Conservation (phyloP, 225 moss, liverwort and hornwort genomes). For the Pleurozium schreberi region DNA sequence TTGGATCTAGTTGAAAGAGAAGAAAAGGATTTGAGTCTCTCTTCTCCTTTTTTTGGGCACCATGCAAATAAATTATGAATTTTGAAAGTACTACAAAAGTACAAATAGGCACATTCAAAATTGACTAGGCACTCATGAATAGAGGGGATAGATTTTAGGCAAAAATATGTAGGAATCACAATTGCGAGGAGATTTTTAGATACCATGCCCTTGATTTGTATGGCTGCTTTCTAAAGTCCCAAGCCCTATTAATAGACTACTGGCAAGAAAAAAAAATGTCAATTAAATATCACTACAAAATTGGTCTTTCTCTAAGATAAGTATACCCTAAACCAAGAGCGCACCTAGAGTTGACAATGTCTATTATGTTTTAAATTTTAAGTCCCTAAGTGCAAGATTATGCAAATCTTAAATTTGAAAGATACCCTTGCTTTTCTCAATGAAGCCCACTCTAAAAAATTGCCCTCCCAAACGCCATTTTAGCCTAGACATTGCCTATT, state of each 20-base stretch:
- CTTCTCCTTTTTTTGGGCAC: neutral
- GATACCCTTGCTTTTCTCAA: fast-evolving
- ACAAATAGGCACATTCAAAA: neutral
- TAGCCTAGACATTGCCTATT: too few species aligned
- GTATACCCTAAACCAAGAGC: too few species aligned
- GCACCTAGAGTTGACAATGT: too few species aligned
- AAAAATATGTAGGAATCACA: neutral
- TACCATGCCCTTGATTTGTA: neutral
- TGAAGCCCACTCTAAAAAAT: neutral
- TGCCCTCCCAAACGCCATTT: too few species aligned
- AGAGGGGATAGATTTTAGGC: too few species aligned
- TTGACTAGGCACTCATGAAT: neutral
- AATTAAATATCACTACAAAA: neutral
- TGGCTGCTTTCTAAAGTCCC: too few species aligned
- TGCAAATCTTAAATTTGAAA: neutral
- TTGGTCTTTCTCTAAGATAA: too few species aligned
- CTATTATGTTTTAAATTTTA: neutral
- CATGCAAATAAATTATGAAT: neutral
- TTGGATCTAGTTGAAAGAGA: neutral
- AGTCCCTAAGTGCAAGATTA: neutral
- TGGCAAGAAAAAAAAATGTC: neutral
- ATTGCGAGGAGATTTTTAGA: neutral
- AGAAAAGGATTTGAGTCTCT: neutral
- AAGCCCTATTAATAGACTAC: neutral
- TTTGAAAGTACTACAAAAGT: neutral